These are phyloP conservation scores for Madurella fahalii DNA, from an alignment of 2,329 filamentous ascomycete genomes.

Conservation along the genomic window DNA sequence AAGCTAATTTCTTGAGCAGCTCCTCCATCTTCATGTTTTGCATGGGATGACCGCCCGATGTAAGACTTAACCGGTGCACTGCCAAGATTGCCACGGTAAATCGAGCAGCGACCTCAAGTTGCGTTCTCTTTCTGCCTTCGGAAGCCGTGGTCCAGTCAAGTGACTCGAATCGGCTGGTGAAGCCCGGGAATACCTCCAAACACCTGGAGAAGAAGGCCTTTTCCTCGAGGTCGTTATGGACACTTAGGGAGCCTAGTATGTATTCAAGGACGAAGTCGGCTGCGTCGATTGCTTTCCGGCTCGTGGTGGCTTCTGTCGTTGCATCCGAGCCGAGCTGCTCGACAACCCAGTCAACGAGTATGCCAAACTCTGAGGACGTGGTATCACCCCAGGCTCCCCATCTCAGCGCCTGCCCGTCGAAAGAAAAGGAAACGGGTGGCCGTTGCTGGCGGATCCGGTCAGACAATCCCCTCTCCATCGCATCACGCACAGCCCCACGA, in stretches of 20 bases:
- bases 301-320: not conserved
- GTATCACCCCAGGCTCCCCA: slow-evolving; percentile 57
- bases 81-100: slow-evolving; percentile 37
- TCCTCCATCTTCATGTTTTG: slow-evolving; percentile 47
- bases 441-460: slow-evolving; percentile 31
- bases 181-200: slow-evolving; percentile 40
- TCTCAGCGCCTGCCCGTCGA: slow-evolving; percentile 46
- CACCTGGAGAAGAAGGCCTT: slow-evolving; percentile 42
- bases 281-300: slow-evolving; percentile 29
- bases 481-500: slow-evolving; percentile 44
- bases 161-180: slow-evolving; percentile 36
- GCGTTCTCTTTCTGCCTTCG: slow-evolving; percentile 4
- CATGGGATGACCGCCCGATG: slow-evolving; percentile 28
- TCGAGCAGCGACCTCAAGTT: slow-evolving; percentile 36
- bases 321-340: slow-evolving; percentile 36
- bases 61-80: slow-evolving; percentile 41
- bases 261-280: slow-evolving; percentile 47
- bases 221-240: slow-evolving; percentile 33
- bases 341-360: slow-evolving; percentile 56
- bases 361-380: slow-evolving; percentile 58
- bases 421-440: slow-evolving; percentile 38
- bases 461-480: slow-evolving; percentile 31
- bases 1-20: slow-evolving; percentile 42
- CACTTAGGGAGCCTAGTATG: slow-evolving; percentile 40
- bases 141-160: slow-evolving; percentile 10